Conservation (phyloP, 2,329 filamentous ascomycete genomes). For the Pseudogymnoascus sp. region DNA sequence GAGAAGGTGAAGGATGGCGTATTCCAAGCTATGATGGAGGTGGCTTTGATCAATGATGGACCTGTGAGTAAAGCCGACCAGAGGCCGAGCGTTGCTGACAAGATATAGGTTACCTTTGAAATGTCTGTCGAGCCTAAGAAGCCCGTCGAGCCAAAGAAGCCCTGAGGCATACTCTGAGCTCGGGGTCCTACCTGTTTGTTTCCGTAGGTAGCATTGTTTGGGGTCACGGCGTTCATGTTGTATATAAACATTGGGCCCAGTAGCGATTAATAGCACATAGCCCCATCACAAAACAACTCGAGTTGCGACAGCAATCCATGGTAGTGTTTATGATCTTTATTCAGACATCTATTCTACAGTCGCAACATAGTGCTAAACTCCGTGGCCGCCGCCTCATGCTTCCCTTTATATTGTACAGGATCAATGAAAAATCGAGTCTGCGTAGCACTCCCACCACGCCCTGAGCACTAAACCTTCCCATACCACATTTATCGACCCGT, state of each 20-base stretch:
- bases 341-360: conserved; percentile 9
- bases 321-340: conserved; percentile 5
- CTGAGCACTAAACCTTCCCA: conserved; percentile 1
- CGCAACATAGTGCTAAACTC: conserved; percentile 9
- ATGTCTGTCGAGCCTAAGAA: neutral
- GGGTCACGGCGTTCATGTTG: neutral
- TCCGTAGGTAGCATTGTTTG: neutral
- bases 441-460: neutral
- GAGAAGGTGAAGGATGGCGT: conserved; percentile 88
- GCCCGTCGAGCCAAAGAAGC: neutral
- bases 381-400: conserved; percentile 3
- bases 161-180: neutral
- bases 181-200: neutral
- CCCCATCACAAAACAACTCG: neutral
- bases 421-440: conserved; percentile 3
- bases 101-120: neutral
- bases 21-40: conserved; percentile 99
- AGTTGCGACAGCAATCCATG: neutral
- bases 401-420: conserved; percentile 9
- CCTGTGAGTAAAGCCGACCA: conserved; percentile 39
- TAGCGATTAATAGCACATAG: neutral
- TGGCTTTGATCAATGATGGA: conserved; percentile 81
- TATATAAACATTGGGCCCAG: neutral
- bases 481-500: neutral
- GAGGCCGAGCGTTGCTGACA: neutral